Percentiles rank a stretch among this genome's conserved stretches.
phyloP scores from a whole-genome alignment of 2,329 filamentous ascomycete species.

The Xylaria sp. region DNA sequence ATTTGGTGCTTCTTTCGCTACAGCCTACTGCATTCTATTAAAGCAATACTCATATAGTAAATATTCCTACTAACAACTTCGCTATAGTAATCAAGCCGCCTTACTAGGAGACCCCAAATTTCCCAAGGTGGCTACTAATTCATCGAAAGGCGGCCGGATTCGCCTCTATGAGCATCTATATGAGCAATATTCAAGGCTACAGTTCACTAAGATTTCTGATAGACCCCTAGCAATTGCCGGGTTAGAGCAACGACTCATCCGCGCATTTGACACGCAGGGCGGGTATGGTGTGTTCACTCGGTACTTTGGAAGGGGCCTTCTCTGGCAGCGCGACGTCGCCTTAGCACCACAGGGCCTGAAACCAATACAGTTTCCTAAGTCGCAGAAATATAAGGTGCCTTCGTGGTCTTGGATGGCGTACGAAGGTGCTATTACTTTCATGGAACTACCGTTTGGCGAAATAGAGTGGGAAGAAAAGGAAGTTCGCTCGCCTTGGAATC shows the following conservation, averaged over 20 bases:
- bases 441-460: constrained; percentile 31
- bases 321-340: constrained; percentile 28
- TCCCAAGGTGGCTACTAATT: constrained; percentile 29
- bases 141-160: constrained; percentile 32
- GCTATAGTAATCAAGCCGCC: constrained; percentile 40
- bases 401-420: constrained; percentile 41
- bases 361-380: constrained; percentile 27
- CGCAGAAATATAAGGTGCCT: constrained; percentile 24
- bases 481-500: constrained; percentile 28
- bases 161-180: constrained; percentile 34
- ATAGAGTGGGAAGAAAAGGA: constrained; percentile 32
- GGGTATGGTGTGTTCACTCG: constrained; percentile 36
- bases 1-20: neutral
- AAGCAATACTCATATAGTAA: neutral
- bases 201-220: constrained; percentile 30
- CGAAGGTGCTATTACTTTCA: constrained; percentile 34
- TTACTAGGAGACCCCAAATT: constrained; percentile 49
- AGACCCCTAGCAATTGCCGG: constrained; percentile 36
- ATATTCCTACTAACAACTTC: neutral
- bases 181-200: constrained; percentile 31
- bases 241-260: constrained; percentile 35
- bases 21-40: neutral
- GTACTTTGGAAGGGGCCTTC: constrained; percentile 30
- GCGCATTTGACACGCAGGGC: constrained; percentile 30
- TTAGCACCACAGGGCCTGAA: constrained; percentile 3